Evolutionary conservation across 2,329 filamentous ascomycete genomes (phyloP), one percentile per base, ranked within the genome.

Genomic region (Fusarium duplospermum): DNA sequence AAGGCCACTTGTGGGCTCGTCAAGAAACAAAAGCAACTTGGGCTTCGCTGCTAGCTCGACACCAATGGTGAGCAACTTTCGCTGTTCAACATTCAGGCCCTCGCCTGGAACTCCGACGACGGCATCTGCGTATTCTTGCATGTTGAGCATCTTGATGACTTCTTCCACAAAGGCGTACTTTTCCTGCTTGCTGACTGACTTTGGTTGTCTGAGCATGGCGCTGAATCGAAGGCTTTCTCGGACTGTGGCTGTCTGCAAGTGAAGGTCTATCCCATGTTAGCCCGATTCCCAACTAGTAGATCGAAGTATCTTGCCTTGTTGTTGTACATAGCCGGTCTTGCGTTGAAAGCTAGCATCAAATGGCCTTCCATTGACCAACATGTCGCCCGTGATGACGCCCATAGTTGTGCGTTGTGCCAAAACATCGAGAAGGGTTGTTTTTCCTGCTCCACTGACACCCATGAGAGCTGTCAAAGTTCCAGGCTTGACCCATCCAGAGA

Each of bases 401-500:
- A 90, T 88, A 0, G 86, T 88, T 0, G 87, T 89, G 18, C 92
- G 84, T 52, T 85, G 82, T 2, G 84, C 84, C 6, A 86, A 77
- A 2, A 82, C 83, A 63, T 86, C 84, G 2, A 86, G 76, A 7
- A 86, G 80, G 0, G 84, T 86, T 2, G 84, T 86, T 74, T 86
- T 86, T 0, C 84, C 84, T 0, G 84, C 84, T 29, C 84, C 84
- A 24, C 79, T 90, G 0, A 91, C 89, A 45, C 92, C 90, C 89
- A 92, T 92, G 7, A 97, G 86, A 2, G 94, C 94, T 4, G 94
- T 97, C 36, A 97, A 84, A 1, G 93, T 97, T 33, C 95, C 95
- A 0, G 95, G 95, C 81, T 95, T 95, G 66, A 98, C 94, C 93
- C 94, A 97, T 7, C 95, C 95, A 75, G 93, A 90, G 2, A 97